Percentiles rank a stretch among this genome's conserved stretches.
These are phyloP conservation scores for Tillandsia fasciculata DNA, from an alignment of 176 grass and related monocot genomes.

Conservation along the genomic window DNA sequence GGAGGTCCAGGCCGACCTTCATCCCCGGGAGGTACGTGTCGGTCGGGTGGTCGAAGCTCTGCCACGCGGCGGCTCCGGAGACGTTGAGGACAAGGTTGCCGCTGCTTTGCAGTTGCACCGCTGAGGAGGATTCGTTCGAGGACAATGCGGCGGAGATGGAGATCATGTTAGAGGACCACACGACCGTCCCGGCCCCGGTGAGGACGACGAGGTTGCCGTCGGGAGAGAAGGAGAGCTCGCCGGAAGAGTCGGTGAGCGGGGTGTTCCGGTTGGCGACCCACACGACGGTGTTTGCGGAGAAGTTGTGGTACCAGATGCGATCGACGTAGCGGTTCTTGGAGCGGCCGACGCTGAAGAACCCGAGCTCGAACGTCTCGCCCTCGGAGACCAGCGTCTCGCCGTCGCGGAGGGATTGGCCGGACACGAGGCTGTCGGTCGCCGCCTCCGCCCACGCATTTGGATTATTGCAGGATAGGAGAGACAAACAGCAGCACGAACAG, in stretches of 20 bases:
- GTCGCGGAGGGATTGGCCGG: constrained; percentile 25
- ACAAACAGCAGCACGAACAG: no score
- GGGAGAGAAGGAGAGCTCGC: constrained; percentile 22
- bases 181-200: constrained; percentile 5
- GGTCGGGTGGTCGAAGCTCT: constrained; percentile 45
- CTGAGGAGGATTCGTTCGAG: constrained; percentile 17
- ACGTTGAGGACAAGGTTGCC: constrained; percentile 37
- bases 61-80: constrained; percentile 20
- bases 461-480: no score
- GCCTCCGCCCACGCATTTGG: no score
- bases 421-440: constrained; percentile 19
- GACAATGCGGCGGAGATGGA: not conserved
- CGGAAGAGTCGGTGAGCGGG: constrained; percentile 15
- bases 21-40: constrained; percentile 72
- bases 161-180: constrained; percentile 29
- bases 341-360: constrained; percentile 46
- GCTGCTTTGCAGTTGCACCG: constrained; percentile 7
- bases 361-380: constrained; percentile 26
- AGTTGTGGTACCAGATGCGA: constrained; percentile 32
- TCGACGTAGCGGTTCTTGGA: constrained; percentile 33
- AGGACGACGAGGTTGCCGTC: constrained; percentile 38
- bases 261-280: constrained; percentile 66
- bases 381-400: constrained; percentile 30
- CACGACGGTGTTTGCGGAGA: constrained; percentile 25
- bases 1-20: constrained; percentile 26